Evolutionary conservation across 179 eudicot genomes (phyloP).

Genomic region (Silene coronaria): DNA sequence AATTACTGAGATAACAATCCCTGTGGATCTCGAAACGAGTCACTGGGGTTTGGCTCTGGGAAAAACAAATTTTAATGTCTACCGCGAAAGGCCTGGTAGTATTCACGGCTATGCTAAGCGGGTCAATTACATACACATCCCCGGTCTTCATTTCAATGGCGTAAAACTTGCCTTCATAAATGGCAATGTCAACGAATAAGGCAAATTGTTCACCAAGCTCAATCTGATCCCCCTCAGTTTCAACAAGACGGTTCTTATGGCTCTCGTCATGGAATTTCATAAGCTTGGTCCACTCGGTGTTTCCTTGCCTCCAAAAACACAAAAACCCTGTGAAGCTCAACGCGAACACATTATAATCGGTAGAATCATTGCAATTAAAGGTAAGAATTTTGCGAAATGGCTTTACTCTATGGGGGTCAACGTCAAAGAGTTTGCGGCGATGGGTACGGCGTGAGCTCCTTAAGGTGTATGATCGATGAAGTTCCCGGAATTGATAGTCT

Average conservation of each 20-base stretch:
- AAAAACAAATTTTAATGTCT: not conserved
- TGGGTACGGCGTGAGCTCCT: not conserved
- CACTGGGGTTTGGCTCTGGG: not conserved
- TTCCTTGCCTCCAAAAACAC: not conserved
- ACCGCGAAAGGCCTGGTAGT: not conserved
- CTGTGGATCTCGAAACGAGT: not conserved
- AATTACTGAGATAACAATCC: too few relatives aligned
- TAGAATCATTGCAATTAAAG: not conserved
- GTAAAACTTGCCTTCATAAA: not conserved
- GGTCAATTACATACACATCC: not conserved
- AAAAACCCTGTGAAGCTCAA: not conserved
- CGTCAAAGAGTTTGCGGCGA: not conserved
- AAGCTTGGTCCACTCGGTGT: not conserved
- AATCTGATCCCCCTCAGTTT: not conserved
- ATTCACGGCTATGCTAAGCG: not conserved
- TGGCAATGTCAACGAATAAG: not conserved
- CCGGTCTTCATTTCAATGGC: constrained; percentile 1
- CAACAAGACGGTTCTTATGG: not conserved
- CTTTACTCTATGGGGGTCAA: not conserved
- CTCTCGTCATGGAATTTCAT: not conserved
- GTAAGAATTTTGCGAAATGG: not conserved
- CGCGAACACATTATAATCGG: not conserved
- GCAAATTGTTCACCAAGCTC: not conserved
- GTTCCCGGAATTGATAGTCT: not conserved
- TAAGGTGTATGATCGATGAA: not conserved